phyloP scores from a whole-genome alignment of 2,329 filamentous ascomycete species.

The Leptoxyphium fumago region DNA sequence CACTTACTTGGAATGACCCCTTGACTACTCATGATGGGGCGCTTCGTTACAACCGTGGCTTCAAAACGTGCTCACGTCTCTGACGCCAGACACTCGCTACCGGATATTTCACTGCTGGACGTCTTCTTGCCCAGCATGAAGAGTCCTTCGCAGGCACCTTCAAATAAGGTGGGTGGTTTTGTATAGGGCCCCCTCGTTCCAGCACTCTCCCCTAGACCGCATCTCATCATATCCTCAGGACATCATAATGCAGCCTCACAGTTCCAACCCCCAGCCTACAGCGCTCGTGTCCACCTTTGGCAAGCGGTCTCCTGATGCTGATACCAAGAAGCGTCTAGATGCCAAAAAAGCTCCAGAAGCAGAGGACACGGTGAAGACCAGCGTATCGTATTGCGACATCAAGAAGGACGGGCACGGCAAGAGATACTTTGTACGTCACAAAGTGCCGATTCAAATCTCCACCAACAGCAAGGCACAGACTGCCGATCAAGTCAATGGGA shows the following conservation, averaged over 20 bases:
- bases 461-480: constrained; percentile 1
- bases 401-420: constrained; percentile 12
- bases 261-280: no score
- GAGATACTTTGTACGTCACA: constrained; percentile 14
- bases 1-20: no score
- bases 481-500: constrained; percentile 2
- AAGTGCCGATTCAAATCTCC: constrained; percentile 2
- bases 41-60: constrained; percentile 15
- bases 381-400: constrained; percentile 13
- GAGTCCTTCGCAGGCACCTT: no score
- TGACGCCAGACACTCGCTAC: constrained; percentile 12
- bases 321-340: constrained; percentile 15
- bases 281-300: no score
- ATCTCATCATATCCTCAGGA: no score
- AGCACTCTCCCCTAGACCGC: no score
- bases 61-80: constrained; percentile 12
- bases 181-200: no score
- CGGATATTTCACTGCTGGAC: constrained; percentile 17
- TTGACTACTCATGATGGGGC: constrained; percentile 10
- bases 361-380: constrained; percentile 5
- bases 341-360: constrained; percentile 11
- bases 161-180: no score
- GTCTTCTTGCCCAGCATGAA: constrained; percentile 12
- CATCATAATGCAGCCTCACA: no score
- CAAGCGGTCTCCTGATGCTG: constrained; percentile 11